Base-by-base conservation (phyloP, 2,329 filamentous ascomycete genomes). In the Kalmusia sp. region DNA sequence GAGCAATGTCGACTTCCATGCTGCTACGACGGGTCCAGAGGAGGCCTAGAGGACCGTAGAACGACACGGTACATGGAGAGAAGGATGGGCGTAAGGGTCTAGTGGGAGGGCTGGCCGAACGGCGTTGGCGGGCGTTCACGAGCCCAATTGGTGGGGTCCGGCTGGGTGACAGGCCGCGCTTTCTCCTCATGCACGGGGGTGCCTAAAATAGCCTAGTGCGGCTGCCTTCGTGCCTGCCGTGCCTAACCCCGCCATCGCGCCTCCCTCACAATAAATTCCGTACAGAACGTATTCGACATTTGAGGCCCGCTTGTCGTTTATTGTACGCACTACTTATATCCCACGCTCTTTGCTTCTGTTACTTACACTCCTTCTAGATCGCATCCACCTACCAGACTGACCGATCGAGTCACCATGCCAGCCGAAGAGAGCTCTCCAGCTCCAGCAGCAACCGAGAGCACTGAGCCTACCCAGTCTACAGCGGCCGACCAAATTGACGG, bases 1-100 rank as follows among this genome's bases (percentile, higher is more conserved):
- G 91, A 79, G 87, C 83, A 72, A 84, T 86, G 67, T 96, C 92
- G 76, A 91, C 84, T 77, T 93, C 90, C 91, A 96, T 96, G 62
- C 37, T 71, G 63, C 51, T 46, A 52, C 48, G 40, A 33, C 39
- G 38, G 43, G 44, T 59, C 59, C 49, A 54, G 54, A 47, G 55
- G 48, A 51, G 51, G 31, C 45, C 59, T 53, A 61, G 55, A 54
- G 58, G 34, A 51, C 54, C 45, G 58, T 62, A 54, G 57, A 62
- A 52, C 57, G 54, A 62, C 59, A 54, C 62, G 52, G 59, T 59
- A 57, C 67, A 70, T 69, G 54, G 63, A 64, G 55, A 34, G 54
- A 52, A 39, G 54, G 51, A 56, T 49, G 43, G 54, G 59, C 54
- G 49, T 40, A 56, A 45, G 43, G n/a, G 57, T 57, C 58, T 47